These are phyloP conservation scores for Botrytis squamosa DNA, from an alignment of 2,329 filamentous ascomycete species.

Conservation along the genomic window DNA sequence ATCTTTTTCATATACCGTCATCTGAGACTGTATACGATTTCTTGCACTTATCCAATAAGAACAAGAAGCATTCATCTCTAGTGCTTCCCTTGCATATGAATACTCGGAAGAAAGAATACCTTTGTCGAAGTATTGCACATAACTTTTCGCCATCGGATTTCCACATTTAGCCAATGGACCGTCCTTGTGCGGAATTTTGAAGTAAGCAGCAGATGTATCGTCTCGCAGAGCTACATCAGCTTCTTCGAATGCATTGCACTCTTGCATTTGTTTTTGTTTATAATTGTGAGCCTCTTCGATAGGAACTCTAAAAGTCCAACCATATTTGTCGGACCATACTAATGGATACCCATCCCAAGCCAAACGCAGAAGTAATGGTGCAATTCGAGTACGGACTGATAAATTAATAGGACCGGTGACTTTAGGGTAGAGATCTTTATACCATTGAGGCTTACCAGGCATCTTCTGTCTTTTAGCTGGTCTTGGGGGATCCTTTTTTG, in stretches of 20 bases:
- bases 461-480: constrained; percentile 84
- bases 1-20: constrained; percentile 84
- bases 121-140: constrained; percentile 86
- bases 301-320: constrained; percentile 86
- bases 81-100: constrained; percentile 84
- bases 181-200: constrained; percentile 96
- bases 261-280: constrained; percentile 65
- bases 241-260: constrained; percentile 76
- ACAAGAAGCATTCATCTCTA: constrained; percentile 98
- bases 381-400: constrained; percentile 82
- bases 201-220: constrained; percentile 68
- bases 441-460: constrained; percentile 94
- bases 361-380: constrained; percentile 78
- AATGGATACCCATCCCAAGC: constrained; percentile 88
- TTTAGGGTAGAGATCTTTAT: constrained; percentile 81
- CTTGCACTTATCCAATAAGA: constrained; percentile 98
- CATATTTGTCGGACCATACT: constrained; percentile 88
- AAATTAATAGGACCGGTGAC: constrained; percentile 68
- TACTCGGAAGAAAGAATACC: constrained; percentile 86
- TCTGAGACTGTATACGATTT: constrained; percentile 89
- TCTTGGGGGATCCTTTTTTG: constrained; percentile 75
- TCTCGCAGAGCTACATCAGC: constrained; percentile 62
- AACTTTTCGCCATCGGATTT: constrained; percentile 88
- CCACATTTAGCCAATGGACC: constrained; percentile 80
- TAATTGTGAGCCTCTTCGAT: constrained; percentile 62